These are phyloP conservation scores for Lagerstroemia speciosa DNA, from an alignment of 345 rosid species.

Conservation along the genomic window DNA sequence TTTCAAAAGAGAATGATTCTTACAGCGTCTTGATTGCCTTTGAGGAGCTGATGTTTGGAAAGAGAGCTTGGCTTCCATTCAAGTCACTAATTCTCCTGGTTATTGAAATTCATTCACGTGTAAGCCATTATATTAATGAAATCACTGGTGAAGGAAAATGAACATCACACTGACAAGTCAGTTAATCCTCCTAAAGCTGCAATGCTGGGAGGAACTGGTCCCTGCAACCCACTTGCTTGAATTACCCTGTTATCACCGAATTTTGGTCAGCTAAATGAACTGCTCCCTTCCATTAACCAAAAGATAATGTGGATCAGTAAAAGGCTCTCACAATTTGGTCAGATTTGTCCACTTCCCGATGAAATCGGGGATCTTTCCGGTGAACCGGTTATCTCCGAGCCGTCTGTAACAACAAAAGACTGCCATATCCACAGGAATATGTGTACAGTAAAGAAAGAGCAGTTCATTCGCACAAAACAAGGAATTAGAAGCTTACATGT, in stretches of 20 bases:
- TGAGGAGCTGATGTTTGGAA: neutral
- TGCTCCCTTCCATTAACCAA: neutral
- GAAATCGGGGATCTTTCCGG: constrained; percentile 7
- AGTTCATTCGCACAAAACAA: neutral
- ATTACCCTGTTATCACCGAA: constrained; percentile 2
- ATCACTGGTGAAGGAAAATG: neutral
- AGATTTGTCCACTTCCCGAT: constrained; percentile 11
- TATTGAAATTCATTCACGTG: neutral
- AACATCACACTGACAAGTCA: constrained; percentile 1
- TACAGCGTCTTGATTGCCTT: neutral
- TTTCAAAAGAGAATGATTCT: neutral
- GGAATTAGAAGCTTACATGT: constrained; percentile 3
- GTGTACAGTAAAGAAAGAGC: neutral
- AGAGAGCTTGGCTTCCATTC: neutral
- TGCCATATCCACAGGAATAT: neutral
- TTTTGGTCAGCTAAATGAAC: neutral
- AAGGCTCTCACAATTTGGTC: neutral
- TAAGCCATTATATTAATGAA: neutral
- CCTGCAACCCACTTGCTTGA: constrained; percentile 15
- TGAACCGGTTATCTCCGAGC: constrained; percentile 11
- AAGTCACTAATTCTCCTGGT: constrained; percentile 17
- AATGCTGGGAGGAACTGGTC: constrained; percentile 15
- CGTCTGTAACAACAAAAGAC: neutral
- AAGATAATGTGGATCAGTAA: neutral
- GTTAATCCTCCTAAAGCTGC: neutral